Base-by-base conservation (phyloP, 2,329 filamentous ascomycete species). In the Stagonosporopsis rhizophila region DNA sequence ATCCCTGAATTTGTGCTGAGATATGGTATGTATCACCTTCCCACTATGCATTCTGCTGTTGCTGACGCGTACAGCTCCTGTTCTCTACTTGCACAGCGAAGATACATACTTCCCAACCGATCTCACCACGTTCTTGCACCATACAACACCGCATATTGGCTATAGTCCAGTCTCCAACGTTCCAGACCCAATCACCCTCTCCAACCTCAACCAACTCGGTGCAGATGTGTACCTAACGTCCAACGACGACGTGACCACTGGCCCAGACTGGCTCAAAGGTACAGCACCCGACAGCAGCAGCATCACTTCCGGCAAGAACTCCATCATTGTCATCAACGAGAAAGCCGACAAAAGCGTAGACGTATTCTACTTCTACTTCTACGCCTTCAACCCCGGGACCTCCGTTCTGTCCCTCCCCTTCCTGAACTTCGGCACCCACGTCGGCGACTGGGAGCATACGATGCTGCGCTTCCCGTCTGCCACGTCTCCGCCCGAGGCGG, bases 401-500 rank as follows among this genome's bases (percentile, higher is more conserved):
- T 77, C 72, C 1, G 80, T 85, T 1, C 58, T 83, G 1, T 77
- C 75, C 1, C 56, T 64, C 40, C 60, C 57, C 2, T 38, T 58
- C 2, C 62, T 81, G 53, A 78, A 83, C 61, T 81, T 85, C 40
- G 80, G 81, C 58, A 81, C 87, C 68, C 87, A 89, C 68, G 82
- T 89, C 27, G 87, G 87, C 8, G 85, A 87, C 67, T 87, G 85
- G 85, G 86, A 89, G 67, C 86, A 89, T 70, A 86, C 83, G 51
- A 87, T 88, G 85, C 78, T 90, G 28, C 85, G 87, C 11, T 90
- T 90, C 71, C 47, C 77, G 15, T 78, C 87, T 50, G 83, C 83
- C 9, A 59, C 65, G 1, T 42, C 42, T 0, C 22, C 53, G 2
- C 87, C 87, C 0, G 71, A 80, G 58, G 77, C 80, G 1, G 70